These are phyloP conservation scores for Fusarium verticillioides DNA, from an alignment of 2,329 filamentous ascomycete species.

Conservation along the genomic window DNA sequence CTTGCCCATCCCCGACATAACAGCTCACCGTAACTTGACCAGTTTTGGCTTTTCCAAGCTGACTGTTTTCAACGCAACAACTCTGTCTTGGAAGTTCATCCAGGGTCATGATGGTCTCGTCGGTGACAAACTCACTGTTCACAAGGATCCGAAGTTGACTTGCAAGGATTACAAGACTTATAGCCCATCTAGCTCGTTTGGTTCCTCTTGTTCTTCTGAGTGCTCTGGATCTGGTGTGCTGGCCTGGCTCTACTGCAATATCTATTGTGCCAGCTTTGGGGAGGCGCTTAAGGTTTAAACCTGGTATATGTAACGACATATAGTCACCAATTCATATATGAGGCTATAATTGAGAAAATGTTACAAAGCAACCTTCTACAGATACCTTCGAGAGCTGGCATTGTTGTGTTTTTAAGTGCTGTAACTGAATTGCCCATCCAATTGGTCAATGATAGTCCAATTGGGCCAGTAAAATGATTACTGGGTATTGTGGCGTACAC, in stretches of 20 bases:
- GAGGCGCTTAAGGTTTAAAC: background rate
- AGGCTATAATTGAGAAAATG: no score
- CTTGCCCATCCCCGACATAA: background rate
- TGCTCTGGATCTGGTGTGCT: background rate
- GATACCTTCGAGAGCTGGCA: no score
- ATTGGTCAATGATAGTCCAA: no score
- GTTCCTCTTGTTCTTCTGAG: background rate
- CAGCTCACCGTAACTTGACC: background rate
- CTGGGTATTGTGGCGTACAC: no score
- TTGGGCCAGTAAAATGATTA: no score
- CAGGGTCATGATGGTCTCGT: background rate
- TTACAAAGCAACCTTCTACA: no score
- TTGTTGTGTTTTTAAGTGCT: no score
- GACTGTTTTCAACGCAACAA: background rate
- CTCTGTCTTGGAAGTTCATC: background rate
- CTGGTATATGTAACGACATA: background rate
- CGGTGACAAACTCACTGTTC: background rate
- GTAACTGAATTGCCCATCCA: no score
- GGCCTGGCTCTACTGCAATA: background rate
- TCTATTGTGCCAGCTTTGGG: background rate
- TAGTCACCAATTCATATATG: accelerated
- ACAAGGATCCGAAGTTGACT: background rate
- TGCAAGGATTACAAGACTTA: background rate
- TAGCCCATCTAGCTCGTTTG: accelerated
- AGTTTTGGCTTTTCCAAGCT: conserved; percentile 7